Percentiles rank a stretch among this genome's conserved stretches.
Conservation (phyloP, 768 basidiomycete species). For the Leccinum uliginosum region DNA sequence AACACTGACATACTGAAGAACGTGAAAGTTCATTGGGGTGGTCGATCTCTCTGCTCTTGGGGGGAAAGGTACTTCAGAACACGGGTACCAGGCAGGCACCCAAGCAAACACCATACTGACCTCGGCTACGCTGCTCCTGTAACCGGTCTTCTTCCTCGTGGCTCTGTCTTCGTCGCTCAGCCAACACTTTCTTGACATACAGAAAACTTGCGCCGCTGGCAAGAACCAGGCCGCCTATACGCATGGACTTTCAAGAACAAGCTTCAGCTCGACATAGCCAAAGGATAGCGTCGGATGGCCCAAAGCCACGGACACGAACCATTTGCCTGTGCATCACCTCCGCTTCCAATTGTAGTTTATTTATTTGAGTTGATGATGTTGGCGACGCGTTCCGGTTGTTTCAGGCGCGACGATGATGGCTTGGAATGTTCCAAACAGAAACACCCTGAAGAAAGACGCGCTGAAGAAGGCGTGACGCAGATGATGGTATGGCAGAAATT, state of each 20-base stretch:
- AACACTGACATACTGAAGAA: not conserved
- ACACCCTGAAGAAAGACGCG: constrained; percentile 10
- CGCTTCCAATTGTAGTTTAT: not conserved
- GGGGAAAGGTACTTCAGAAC: constrained; percentile 11
- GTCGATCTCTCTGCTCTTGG: constrained; percentile 5
- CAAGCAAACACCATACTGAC: not conserved
- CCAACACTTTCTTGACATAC: constrained; percentile 28
- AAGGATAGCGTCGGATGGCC: not conserved
- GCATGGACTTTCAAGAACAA: constrained; percentile 14
- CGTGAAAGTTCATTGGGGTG: constrained; percentile 3
- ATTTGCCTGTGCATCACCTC: constrained; percentile 15
- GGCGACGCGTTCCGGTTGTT: constrained; percentile 2
- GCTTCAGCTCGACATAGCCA: not conserved
- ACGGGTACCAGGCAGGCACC: not conserved
- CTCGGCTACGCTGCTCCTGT: constrained; percentile 6
- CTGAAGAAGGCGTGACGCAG: not conserved
- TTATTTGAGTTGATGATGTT: not conserved
- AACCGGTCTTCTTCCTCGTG: constrained; percentile 16
- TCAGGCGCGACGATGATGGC: not conserved
- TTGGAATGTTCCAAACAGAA: not conserved
- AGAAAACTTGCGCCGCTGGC: constrained; percentile 28
- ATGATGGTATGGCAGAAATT: constrained; percentile 7
- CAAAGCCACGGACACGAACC: constrained; percentile 10
- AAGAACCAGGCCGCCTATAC: constrained; percentile 27
- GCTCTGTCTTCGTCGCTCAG: constrained; percentile 21